Evolutionary conservation across 176 grass and related monocot species (phyloP).

Genomic region (Triticum timopheevii): DNA sequence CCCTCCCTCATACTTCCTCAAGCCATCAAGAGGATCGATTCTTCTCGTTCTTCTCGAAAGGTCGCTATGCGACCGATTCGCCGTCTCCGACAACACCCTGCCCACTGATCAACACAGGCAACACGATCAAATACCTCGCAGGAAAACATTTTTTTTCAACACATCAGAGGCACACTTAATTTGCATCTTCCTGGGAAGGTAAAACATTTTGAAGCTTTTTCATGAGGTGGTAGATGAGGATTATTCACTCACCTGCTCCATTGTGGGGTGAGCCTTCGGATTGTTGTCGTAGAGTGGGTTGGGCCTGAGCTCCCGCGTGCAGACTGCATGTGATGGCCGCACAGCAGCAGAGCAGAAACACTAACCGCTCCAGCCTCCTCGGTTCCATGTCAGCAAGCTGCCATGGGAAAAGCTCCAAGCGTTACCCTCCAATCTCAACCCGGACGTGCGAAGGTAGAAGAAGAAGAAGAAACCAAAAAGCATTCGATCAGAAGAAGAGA

Average conservation of each 20-base stretch:
- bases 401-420: slow-evolving; percentile 33
- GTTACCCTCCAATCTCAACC: slow-evolving; percentile 28
- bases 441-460: neutral
- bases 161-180: slow-evolving; percentile 5
- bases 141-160: neutral
- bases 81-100: slow-evolving; percentile 31
- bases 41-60: slow-evolving; percentile 58
- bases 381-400: slow-evolving; percentile 55
- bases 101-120: slow-evolving; percentile 22
- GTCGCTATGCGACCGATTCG: slow-evolving; percentile 27
- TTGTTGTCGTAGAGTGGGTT: slow-evolving; percentile 8
- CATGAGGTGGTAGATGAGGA: slow-evolving; percentile 16
- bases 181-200: slow-evolving; percentile 19
- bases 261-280: neutral
- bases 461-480: neutral
- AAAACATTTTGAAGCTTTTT: neutral
- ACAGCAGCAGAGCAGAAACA: slow-evolving; percentile 60
- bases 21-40: slow-evolving; percentile 64
- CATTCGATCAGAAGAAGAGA: neutral
- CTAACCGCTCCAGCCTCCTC: slow-evolving; percentile 43
- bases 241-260: slow-evolving; percentile 63
- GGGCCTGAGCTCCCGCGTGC: slow-evolving; percentile 11
- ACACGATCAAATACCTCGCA: slow-evolving; percentile 23
- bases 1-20: slow-evolving; percentile 78
- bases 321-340: slow-evolving; percentile 42